Evolutionary conservation across 495 filamentous ascomycete species (phyloP), one percentile per base, ranked within the genome.

Genomic region (Penicillium cosmopolitanum): DNA sequence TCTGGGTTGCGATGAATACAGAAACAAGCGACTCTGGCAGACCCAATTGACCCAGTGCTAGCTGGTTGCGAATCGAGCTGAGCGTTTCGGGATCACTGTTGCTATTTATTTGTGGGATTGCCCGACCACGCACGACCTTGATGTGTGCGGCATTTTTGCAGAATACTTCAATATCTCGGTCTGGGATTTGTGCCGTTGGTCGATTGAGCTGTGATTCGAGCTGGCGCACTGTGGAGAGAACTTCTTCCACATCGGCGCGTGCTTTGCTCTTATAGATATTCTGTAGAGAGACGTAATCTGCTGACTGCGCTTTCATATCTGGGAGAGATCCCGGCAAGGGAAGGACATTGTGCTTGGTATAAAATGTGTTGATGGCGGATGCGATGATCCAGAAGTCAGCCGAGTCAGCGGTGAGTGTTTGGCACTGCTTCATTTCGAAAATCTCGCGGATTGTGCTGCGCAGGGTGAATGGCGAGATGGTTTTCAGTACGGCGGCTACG

Each of bases 241-340:
- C 90, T 71, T 96, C 89, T 51, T 87, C 83, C 42, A 87, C 76
- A 65, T 99, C 96, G 58, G 83, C 76, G 28, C 89, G 87, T 33
- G 96, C 91, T 69, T 97, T 97, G 23, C 80, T 68, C 74, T 96
- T 97, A 85, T 98, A 98, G 65, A 97, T 86, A 63, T 90, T 96
- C 75, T 98, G 95, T 25, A 99, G 81, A 60, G 87, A 81, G 60
- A 98, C 86, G 76, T 99, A 99, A 62, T 96, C 92, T 50, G 84
- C 87, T 18, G 92, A 96, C 72, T 93, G 85, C 33, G 95, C 92
- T 77, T 99, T 99, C 95, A 99, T 99, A 74, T 99, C 95, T 6
- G 95, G 96, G 13, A 98, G 80, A 18, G 88, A 87, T 47, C 95
- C 96, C 3, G 93, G 89, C 0, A 99, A 77, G 18, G 95, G 95